A percentile compares a stretch with the other conserved stretches of the same genome.
Conservation (phyloP, 768 basidiomycete species). For the Russula abietina region DNA sequence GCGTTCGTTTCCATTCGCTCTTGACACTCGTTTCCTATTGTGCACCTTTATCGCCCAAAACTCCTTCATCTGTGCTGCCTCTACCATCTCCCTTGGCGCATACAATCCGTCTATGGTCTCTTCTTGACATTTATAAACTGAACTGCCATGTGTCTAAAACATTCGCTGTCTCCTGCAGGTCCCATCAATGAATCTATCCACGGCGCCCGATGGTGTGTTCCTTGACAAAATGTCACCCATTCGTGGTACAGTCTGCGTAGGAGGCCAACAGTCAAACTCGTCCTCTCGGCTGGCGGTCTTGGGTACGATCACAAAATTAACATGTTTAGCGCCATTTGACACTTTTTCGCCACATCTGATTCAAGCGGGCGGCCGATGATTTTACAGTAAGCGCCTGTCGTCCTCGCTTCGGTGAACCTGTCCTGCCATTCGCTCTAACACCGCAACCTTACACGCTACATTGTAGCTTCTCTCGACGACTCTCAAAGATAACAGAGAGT, state of each 20-base stretch:
- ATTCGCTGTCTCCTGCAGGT: neutral
- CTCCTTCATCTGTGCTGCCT: neutral
- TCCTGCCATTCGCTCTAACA: slow-evolving; percentile 12
- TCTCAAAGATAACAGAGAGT: no score
- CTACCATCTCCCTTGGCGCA: neutral
- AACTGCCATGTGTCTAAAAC: neutral
- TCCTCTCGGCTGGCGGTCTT: neutral
- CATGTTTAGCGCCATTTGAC: neutral
- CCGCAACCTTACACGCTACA: slow-evolving; percentile 7
- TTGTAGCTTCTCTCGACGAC: neutral
- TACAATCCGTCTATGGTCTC: neutral
- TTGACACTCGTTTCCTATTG: neutral
- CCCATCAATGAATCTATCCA: neutral
- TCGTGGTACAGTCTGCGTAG: neutral
- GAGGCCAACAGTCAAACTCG: neutral
- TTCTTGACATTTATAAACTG: neutral
- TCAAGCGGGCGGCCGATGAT: slow-evolving; percentile 6
- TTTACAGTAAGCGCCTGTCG: slow-evolving; percentile 2
- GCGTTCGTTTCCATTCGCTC: slow-evolving; percentile 15
- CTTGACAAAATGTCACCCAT: neutral
- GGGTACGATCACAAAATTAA: neutral
- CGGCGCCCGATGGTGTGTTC: neutral
- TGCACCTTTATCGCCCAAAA: slow-evolving; percentile 13
- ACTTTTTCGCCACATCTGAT: neutral
- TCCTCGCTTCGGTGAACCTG: slow-evolving; percentile 5